phyloP scores from a whole-genome alignment of 2,329 filamentous ascomycete species.

The Fusarium pininemorale region DNA sequence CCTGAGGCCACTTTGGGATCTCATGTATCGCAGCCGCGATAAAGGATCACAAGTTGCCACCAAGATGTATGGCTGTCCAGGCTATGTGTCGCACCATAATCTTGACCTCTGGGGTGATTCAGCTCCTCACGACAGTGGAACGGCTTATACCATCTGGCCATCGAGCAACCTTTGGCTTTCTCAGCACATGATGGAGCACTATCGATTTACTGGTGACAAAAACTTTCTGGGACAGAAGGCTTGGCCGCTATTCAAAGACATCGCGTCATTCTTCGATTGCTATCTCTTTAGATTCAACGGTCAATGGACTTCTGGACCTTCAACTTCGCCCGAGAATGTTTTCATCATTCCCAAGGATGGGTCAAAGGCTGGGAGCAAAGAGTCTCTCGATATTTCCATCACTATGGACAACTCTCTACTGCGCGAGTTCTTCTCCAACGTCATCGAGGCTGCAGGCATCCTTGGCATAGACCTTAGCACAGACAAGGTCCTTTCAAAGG shows the following conservation, averaged over 20 bases:
- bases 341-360: neutral
- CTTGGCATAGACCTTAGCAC: neutral
- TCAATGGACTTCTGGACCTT: neutral
- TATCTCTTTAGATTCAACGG: neutral
- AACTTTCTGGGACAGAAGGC: neutral
- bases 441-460: neutral
- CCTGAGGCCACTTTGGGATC: neutral
- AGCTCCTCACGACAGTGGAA: neutral
- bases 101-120: neutral
- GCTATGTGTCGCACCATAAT: neutral
- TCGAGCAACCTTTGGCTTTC: neutral
- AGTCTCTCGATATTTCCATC: neutral
- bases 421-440: neutral
- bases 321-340: fast-evolving
- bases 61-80: neutral
- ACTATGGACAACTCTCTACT: neutral
- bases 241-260: neutral
- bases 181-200: neutral
- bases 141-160: neutral
- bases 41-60: neutral
- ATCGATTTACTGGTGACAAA: neutral
- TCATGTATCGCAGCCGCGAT: neutral
- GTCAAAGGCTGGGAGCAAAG: neutral
- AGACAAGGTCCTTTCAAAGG: neutral
- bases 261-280: neutral